Evolutionary conservation across 176 grass and related monocot species (phyloP).

Genomic region (barley (Hordeum vulgare)): DNA sequence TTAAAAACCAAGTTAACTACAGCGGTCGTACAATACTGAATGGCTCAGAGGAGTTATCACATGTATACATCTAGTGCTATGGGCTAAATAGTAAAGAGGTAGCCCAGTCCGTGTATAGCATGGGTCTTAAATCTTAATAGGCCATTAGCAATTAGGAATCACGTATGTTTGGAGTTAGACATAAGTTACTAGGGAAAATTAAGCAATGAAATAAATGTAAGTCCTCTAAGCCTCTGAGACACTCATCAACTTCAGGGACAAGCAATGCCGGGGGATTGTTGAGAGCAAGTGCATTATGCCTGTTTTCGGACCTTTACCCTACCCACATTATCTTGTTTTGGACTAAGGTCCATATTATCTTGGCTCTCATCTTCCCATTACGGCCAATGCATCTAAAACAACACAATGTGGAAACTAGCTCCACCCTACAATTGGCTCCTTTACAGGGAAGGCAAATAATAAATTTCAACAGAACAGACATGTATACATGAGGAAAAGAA

Average conservation of each 20-base stretch:
- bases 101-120: background rate
- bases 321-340: background rate
- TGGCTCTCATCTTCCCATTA: background rate
- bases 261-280: too few species aligned
- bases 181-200: background rate
- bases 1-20: background rate
- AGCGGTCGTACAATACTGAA: background rate
- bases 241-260: background rate
- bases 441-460: background rate
- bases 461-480: slow-evolving; percentile 9
- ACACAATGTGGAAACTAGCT: background rate
- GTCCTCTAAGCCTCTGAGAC: too few species aligned
- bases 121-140: background rate
- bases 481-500: background rate
- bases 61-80: background rate
- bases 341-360: background rate
- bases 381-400: background rate
- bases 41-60: background rate
- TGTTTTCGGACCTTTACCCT: background rate
- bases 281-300: background rate
- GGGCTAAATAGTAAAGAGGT: background rate
- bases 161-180: background rate
- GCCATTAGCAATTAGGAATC: background rate
- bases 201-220: too few species aligned
- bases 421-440: background rate